Evolutionary conservation across 495 filamentous ascomycete species (phyloP).

Genomic region (Glutinoglossum americanum): DNA sequence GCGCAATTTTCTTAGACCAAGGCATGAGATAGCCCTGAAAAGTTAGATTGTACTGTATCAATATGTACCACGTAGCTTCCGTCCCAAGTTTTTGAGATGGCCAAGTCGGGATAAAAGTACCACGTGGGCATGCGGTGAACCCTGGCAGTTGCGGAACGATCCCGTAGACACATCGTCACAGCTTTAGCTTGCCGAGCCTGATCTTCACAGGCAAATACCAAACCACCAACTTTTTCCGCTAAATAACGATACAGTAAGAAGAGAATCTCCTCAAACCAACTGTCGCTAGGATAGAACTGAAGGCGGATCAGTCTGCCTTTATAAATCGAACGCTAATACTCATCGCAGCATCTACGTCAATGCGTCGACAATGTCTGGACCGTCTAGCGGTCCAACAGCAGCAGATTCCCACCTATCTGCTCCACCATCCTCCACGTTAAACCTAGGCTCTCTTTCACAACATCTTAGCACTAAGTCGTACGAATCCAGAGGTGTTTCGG

Average conservation of each 20-base stretch:
- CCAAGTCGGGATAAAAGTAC: no score
- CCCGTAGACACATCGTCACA: background rate
- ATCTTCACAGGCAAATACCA: background rate
- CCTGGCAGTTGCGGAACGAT: background rate
- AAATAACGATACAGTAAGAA: background rate
- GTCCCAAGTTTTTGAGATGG: background rate
- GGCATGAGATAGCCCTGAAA: background rate
- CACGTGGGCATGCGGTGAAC: no score
- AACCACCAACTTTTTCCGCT: background rate
- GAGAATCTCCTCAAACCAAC: background rate
- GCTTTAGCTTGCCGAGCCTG: background rate
- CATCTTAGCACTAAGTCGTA: background rate
- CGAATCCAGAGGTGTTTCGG: background rate
- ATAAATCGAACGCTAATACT: background rate
- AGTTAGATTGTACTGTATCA: background rate
- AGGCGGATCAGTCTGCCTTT: background rate
- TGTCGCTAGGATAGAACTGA: no score
- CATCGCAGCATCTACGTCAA: background rate
- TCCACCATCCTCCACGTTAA: background rate
- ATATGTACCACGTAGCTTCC: background rate
- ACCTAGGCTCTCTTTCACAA: background rate
- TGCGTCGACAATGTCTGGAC: constrained; percentile 3
- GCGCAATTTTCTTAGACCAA: background rate
- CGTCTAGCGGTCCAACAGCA: constrained; percentile 1
- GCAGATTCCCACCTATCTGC: constrained; percentile 1